Conservation (phyloP, 352 stramenopile genomes). For the Elongisporangium undulatum region DNA sequence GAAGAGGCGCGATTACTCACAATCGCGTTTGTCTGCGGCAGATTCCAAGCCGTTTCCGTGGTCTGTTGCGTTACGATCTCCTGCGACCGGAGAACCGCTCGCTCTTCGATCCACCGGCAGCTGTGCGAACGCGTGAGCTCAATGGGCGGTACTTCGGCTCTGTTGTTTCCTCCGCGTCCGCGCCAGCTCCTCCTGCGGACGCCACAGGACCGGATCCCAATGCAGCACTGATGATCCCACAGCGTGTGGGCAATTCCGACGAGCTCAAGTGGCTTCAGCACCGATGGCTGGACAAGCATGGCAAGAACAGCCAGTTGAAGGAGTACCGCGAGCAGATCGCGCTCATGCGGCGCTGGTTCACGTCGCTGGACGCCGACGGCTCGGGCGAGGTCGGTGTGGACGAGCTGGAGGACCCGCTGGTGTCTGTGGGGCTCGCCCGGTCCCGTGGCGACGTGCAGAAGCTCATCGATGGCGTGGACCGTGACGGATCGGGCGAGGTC, state of each 20-base stretch:
- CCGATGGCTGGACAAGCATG: slow-evolving; percentile 71
- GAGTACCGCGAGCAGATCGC: slow-evolving; percentile 57
- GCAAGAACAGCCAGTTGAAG: slow-evolving; percentile 68
- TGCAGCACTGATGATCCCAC: slow-evolving; percentile 2
- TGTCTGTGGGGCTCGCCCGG: slow-evolving; percentile 79
- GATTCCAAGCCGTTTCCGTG: slow-evolving; percentile 38
- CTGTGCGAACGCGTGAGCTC: neutral
- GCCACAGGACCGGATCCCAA: neutral
- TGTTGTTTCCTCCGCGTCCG: neutral
- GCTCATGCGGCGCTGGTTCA: slow-evolving; percentile 80
- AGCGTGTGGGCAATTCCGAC: slow-evolving; percentile 36
- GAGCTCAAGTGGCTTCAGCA: slow-evolving; percentile 76
- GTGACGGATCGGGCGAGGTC: slow-evolving; percentile 55
- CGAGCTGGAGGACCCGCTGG: slow-evolving; percentile 83
- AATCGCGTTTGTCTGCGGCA: slow-evolving; percentile 8
- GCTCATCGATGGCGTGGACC: slow-evolving; percentile 70
- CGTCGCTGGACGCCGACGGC: slow-evolving; percentile 82
- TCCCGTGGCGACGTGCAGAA: slow-evolving; percentile 69
- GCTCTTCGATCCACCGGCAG: neutral
- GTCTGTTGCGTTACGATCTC: slow-evolving; percentile 25
- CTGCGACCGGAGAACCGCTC: slow-evolving; percentile 3
- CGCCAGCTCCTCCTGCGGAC: slow-evolving; percentile 4
- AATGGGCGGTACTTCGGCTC: neutral
- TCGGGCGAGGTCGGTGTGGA: slow-evolving; percentile 77
- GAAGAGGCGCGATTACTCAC: neutral